These are phyloP conservation scores for Meredithiella fracta DNA, from an alignment of 2,329 filamentous ascomycete genomes.

Conservation along the genomic window DNA sequence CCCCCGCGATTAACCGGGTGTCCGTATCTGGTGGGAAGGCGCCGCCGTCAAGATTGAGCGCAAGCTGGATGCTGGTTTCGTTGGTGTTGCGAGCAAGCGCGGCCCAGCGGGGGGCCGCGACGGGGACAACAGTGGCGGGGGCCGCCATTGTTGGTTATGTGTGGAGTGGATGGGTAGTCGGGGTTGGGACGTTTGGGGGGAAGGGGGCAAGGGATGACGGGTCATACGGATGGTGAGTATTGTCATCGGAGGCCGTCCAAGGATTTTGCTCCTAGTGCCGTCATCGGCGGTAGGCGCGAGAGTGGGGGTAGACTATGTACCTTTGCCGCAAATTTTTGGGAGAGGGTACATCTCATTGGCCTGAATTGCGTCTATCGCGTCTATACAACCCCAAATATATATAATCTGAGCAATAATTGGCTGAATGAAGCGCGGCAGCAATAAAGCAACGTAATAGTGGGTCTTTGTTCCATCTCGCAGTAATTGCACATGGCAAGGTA, in stretches of 20 bases:
- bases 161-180: background rate
- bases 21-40: slow-evolving; percentile 51
- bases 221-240: background rate
- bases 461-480: background rate
- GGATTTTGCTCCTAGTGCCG: slow-evolving; percentile 7
- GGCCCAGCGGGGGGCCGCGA: slow-evolving; percentile 42
- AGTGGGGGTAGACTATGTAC: background rate
- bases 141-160: background rate
- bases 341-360: background rate
- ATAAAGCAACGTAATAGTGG: background rate
- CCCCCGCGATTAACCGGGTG: slow-evolving; percentile 30
- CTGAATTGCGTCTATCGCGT: slow-evolving; percentile 3
- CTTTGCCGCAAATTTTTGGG: background rate
- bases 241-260: background rate
- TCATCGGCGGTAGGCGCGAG: background rate
- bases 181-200: background rate
- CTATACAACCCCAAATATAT: background rate
- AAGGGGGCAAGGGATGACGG: background rate
- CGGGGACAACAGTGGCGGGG: slow-evolving; percentile 1
- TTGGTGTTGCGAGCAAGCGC: slow-evolving; percentile 81
- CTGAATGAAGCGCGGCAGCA: background rate
- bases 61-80: slow-evolving; percentile 91
- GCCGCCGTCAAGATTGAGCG: slow-evolving; percentile 86
- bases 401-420: background rate
- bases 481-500: background rate